Evolutionary conservation across 495 filamentous ascomycete genomes (phyloP).

Genomic region (Tetracladium setigerum): DNA sequence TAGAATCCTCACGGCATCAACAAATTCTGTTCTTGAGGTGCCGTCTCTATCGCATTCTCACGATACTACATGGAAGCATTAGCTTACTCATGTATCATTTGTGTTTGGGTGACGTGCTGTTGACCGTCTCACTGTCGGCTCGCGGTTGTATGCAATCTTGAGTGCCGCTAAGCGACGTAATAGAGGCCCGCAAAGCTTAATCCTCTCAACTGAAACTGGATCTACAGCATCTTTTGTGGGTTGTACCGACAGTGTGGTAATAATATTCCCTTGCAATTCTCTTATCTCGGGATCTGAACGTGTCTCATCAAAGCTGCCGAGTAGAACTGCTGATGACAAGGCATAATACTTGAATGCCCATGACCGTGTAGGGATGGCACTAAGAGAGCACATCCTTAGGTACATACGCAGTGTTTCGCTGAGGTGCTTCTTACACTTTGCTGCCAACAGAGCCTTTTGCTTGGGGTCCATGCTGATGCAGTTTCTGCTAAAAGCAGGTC

Average conservation of each 20-base stretch:
- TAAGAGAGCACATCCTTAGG: conserved; percentile 54
- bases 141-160: conserved; percentile 45
- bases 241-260: conserved; percentile 40
- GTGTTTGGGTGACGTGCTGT: no score
- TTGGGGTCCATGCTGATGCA: conserved; percentile 24
- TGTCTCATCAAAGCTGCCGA: conserved; percentile 53
- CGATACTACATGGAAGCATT: conserved; percentile 33
- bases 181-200: conserved; percentile 41
- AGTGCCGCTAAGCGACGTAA: conserved; percentile 39
- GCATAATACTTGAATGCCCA: conserved; percentile 57
- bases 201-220: conserved; percentile 37
- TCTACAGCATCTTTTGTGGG: conserved; percentile 39
- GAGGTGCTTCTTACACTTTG: conserved; percentile 49
- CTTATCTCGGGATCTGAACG: conserved; percentile 41
- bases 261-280: conserved; percentile 42
- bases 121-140: conserved; percentile 23
- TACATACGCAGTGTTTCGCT: conserved; percentile 58
- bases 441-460: conserved; percentile 37
- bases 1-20: conserved; percentile 5
- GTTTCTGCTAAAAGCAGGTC: conserved; percentile 36
- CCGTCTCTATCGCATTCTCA: conserved; percentile 42
- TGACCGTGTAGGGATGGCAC: conserved; percentile 49
- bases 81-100: conserved; percentile 17
- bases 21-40: conserved; percentile 35
- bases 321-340: conserved; percentile 50